Percentiles rank a stretch among this genome's conserved stretches.
These are phyloP conservation scores for Erucastrum elatum DNA, from an alignment of 345 rosid species.

Conservation along the genomic window DNA sequence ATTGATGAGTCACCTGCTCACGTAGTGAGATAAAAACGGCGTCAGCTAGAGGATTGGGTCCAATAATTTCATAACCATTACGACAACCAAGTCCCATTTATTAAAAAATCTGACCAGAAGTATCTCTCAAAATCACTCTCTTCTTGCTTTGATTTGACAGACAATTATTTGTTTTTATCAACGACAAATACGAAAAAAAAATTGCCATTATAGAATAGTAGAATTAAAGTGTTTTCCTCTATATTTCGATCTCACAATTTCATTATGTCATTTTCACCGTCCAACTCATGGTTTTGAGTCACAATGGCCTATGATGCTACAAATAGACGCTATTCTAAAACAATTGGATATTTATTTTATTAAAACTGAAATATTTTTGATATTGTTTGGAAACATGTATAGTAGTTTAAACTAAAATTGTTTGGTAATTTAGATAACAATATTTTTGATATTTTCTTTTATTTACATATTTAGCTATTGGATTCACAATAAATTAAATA, in stretches of 20 bases:
- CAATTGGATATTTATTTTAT: background rate
- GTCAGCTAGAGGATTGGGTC: background rate
- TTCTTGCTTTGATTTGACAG: conserved; percentile 24
- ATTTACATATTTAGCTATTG: too few species aligned
- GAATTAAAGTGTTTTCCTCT: background rate
- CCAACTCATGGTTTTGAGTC: conserved; percentile 6
- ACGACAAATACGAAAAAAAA: background rate
- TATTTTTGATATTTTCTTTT: too few species aligned
- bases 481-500: too few species aligned
- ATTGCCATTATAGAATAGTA: background rate
- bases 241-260: background rate
- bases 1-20: background rate
- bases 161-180: background rate
- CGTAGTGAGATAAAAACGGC: conserved; percentile 16
- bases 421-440: too few species aligned
- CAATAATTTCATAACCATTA: background rate
- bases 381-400: too few species aligned
- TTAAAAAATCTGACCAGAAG: background rate
- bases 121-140: background rate
- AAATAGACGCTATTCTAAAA: background rate
- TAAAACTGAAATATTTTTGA: too few species aligned
- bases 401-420: too few species aligned
- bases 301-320: background rate
- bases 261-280: conserved; percentile 25
- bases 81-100: background rate